Conservation (phyloP, 2,329 filamentous ascomycete genomes). For the Pyrenophora teres region DNA sequence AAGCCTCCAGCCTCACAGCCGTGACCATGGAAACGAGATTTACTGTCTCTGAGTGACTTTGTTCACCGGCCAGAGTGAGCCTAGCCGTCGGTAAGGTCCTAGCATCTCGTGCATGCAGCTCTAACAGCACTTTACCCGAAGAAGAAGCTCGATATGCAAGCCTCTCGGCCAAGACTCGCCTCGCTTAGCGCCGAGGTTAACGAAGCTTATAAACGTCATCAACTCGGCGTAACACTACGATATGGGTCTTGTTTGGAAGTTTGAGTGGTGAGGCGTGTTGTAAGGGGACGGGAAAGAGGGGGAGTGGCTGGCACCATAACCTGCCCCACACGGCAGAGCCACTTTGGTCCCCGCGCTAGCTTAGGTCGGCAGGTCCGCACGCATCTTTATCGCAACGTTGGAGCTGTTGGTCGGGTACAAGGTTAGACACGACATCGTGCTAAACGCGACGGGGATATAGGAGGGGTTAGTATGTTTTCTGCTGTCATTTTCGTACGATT, state of each 20-base stretch:
- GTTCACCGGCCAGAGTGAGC: no score
- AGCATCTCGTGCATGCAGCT: background rate
- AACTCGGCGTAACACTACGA: background rate
- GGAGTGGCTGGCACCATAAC: background rate
- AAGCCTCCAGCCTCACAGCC: no score
- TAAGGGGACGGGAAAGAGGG: constrained; percentile 9
- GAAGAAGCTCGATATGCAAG: constrained; percentile 25
- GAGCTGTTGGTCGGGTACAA: background rate
- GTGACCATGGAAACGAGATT: no score
- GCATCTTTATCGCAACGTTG: constrained; percentile 1
- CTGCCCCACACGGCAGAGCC: background rate
- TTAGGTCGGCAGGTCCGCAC: constrained; percentile 1
- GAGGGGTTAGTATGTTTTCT: no score
- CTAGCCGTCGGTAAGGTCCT: no score
- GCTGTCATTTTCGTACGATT: no score
- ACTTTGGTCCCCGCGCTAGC: constrained; percentile 1
- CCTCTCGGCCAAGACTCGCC: constrained; percentile 9
- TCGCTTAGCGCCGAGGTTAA: constrained; percentile 13
- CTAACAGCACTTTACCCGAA: constrained; percentile 16
- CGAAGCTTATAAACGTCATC: constrained; percentile 32
- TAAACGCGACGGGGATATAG: no score
- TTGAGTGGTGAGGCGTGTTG: background rate
- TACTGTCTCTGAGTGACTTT: no score
- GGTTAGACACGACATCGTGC: background rate
- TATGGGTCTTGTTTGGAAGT: background rate